A percentile compares a stretch with the other conserved stretches of the same genome.
phyloP scores from a whole-genome alignment of 208 protist species.

The Angomonas ambiguus region DNA sequence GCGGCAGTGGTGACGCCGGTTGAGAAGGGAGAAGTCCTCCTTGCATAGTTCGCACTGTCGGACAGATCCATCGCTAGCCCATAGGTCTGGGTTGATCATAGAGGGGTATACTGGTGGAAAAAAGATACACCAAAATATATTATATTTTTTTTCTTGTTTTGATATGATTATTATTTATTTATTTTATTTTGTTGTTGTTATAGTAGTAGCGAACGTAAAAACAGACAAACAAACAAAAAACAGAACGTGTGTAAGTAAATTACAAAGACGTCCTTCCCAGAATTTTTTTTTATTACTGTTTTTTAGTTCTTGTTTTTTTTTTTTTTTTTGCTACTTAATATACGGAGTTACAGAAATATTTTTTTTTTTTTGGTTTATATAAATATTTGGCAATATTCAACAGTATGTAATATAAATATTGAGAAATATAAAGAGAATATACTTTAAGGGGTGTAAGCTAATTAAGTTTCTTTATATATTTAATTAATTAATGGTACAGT shows the following conservation, averaged over 20 bases:
- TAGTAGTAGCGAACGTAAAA: neutral
- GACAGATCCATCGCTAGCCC: conserved; percentile 20
- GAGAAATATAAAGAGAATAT: neutral
- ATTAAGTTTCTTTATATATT: too few species aligned
- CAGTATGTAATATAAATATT: neutral
- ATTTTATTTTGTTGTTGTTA: neutral
- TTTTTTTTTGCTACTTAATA: neutral
- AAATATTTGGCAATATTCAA: neutral
- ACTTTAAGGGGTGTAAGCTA: neutral
- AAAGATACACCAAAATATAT: neutral
- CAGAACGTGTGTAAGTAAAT: conserved; percentile 1
- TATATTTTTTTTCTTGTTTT: neutral
- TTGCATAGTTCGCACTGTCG: conserved; percentile 20
- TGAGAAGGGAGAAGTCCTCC: conserved; percentile 22
- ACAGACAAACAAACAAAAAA: conserved; percentile 3
- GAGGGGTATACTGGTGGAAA: neutral
- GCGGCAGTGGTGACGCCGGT: conserved; percentile 48
- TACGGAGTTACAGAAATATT: too few species aligned
- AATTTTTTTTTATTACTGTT: too few species aligned
- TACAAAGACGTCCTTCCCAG: too few species aligned
- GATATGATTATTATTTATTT: neutral
- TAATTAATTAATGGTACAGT: too few species aligned
- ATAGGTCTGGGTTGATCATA: conserved; percentile 31
- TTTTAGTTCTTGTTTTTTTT: neutral
- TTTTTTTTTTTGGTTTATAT: conserved; percentile 1